A percentile compares a stretch with the other conserved stretches of the same genome.
Conservation (phyloP, 2,329 filamentous ascomycete species). For the Aspergillus intermedius region DNA sequence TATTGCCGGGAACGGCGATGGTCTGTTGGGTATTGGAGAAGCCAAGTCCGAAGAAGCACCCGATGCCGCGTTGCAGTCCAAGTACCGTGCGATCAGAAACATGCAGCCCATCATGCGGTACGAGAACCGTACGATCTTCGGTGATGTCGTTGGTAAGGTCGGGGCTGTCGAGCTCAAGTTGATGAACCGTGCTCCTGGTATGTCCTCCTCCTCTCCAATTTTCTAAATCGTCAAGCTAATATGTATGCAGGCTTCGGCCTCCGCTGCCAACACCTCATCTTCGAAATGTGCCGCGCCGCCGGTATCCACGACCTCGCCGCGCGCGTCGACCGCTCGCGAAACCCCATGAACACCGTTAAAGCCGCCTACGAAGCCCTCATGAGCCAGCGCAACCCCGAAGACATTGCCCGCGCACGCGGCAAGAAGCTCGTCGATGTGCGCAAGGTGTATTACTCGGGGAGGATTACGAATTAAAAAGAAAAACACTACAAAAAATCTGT, state of each 20-base stretch:
- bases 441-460: slow-evolving; percentile 92
- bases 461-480: slow-evolving; percentile 16
- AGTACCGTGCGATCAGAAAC: slow-evolving; percentile 76
- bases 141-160: slow-evolving; percentile 74
- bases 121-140: slow-evolving; percentile 86
- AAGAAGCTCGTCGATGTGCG: slow-evolving; percentile 94
- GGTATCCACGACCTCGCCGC: slow-evolving; percentile 85
- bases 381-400: slow-evolving; percentile 79
- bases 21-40: slow-evolving; percentile 79
- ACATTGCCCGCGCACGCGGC: slow-evolving; percentile 79
- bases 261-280: slow-evolving; percentile 83
- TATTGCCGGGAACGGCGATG: slow-evolving; percentile 80
- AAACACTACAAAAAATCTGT: background rate
- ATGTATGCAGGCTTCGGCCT: slow-evolving; percentile 72
- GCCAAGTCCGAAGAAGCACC: slow-evolving; percentile 73
- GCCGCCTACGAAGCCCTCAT: slow-evolving; percentile 76
- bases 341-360: slow-evolving; percentile 97
- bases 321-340: slow-evolving; percentile 74
- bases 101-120: slow-evolving; percentile 90
- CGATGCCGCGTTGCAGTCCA: slow-evolving; percentile 65
- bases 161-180: slow-evolving; percentile 81
- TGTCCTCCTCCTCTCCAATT: slow-evolving; percentile 21
- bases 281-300: slow-evolving; percentile 82
- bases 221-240: slow-evolving; percentile 8
- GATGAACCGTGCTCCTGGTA: slow-evolving; percentile 80